phyloP scores from a whole-genome alignment of 371 early-diverging fungal genomes.

The Syncephalis plumigaleata region DNA sequence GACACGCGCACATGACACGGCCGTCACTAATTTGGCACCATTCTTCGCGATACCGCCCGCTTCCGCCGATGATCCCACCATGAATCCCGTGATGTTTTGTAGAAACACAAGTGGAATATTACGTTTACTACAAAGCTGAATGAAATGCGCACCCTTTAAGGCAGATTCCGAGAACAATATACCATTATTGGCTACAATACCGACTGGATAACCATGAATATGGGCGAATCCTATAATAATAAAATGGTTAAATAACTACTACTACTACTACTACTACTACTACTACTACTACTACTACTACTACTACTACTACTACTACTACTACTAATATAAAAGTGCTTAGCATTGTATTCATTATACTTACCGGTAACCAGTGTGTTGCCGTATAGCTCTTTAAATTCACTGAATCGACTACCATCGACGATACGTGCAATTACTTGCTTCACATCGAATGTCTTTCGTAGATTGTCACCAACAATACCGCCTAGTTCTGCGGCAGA shows the following conservation, averaged over 20 bases:
- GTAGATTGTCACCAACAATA: conserved; percentile 86
- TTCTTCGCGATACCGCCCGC: conserved; percentile 96
- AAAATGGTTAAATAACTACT: not conserved
- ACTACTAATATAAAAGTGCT: too few relatives aligned
- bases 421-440: conserved; percentile 93
- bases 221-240: conserved; percentile 62
- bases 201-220: conserved; percentile 85
- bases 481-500: conserved; percentile 76
- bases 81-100: conserved; percentile 95
- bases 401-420: conserved; percentile 83
- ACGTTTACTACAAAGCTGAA: conserved; percentile 89
- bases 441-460: conserved; percentile 80
- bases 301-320: too few relatives aligned
- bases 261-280: too few relatives aligned
- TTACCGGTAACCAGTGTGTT: conserved; percentile 78
- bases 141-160: conserved; percentile 93
- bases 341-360: too few relatives aligned
- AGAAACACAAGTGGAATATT: conserved; percentile 87
- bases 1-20: conserved; percentile 87
- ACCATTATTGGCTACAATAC: conserved; percentile 97
- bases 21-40: conserved; percentile 94
- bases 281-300: too few relatives aligned
- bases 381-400: conserved; percentile 93
- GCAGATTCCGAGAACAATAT: conserved; percentile 92
- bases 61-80: conserved; percentile 94